These are phyloP conservation scores for Sungouiozyma intestinalis DNA, from an alignment of 805 yeast genomes.

Conservation along the genomic window DNA sequence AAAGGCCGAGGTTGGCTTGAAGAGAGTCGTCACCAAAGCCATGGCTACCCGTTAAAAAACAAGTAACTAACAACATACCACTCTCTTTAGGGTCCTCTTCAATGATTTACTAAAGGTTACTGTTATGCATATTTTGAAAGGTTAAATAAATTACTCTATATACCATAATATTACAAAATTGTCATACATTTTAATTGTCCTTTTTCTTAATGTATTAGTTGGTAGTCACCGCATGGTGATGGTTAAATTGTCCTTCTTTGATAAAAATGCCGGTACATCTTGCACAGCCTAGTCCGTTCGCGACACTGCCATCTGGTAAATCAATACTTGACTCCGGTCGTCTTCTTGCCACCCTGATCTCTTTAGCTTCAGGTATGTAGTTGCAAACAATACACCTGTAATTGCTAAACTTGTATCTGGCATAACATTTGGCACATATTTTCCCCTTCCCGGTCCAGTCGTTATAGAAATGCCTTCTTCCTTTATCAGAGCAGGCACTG, in stretches of 20 bases:
- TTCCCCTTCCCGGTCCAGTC: conserved; percentile 20
- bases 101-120: neutral
- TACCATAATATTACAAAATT: neutral
- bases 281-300: conserved; percentile 1
- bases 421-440: conserved; percentile 19
- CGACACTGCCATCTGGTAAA: neutral
- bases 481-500: conserved; percentile 17
- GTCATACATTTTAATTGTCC: neutral
- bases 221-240: neutral
- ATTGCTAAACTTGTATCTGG: conserved; percentile 19
- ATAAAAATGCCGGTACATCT: conserved; percentile 11
- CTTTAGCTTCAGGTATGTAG: conserved; percentile 19
- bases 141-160: neutral
- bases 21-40: conserved; percentile 99
- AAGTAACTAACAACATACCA: too few relatives aligned
- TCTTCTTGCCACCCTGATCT: conserved; percentile 8
- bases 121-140: neutral
- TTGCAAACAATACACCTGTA: conserved; percentile 17
- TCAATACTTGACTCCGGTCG: conserved; percentile 1
- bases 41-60: conserved; percentile 97
- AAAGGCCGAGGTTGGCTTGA: conserved; percentile 98
- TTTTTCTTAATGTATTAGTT: too few relatives aligned
- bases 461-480: conserved; percentile 16
- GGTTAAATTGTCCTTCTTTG: conserved; percentile 3
- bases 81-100: too few relatives aligned